Evolutionary conservation across 2,329 filamentous ascomycete genomes (phyloP).

Genomic region (Ascocoryne sarcoides): DNA sequence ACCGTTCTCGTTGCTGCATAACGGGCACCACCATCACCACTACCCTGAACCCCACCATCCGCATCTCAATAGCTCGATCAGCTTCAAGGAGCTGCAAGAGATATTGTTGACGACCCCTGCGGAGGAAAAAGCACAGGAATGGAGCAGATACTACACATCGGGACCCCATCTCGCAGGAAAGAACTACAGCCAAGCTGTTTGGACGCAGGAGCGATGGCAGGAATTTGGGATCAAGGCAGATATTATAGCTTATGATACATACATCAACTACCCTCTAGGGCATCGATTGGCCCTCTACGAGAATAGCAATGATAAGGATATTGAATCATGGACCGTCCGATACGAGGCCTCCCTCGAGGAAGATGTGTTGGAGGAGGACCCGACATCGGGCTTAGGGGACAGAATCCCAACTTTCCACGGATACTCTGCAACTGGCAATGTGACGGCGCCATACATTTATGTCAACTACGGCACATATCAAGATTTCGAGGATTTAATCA

Average conservation of each 20-base stretch:
- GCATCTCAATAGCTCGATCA: constrained; percentile 22
- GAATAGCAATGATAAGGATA: constrained; percentile 29
- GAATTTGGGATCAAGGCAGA: constrained; percentile 58
- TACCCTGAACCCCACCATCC: constrained; percentile 30
- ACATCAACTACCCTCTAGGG: constrained; percentile 67
- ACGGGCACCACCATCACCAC: constrained; percentile 22
- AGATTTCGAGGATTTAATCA: constrained; percentile 75
- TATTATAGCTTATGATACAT: constrained; percentile 65
- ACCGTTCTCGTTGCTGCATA: constrained; percentile 35
- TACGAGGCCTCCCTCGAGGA: constrained; percentile 78
- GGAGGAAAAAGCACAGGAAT: constrained; percentile 51
- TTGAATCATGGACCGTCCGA: constrained; percentile 51
- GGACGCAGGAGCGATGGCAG: constrained; percentile 67
- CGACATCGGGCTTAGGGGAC: constrained; percentile 62
- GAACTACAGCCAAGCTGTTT: constrained; percentile 62
- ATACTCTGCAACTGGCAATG: constrained; percentile 87
- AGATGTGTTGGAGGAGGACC: constrained; percentile 75
- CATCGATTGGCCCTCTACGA: constrained; percentile 60
- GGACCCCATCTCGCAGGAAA: constrained; percentile 69
- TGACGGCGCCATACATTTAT: constrained; percentile 78
- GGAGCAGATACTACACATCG: constrained; percentile 70
- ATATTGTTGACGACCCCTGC: constrained; percentile 52
- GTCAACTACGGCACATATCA: constrained; percentile 84
- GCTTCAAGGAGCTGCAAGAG: constrained; percentile 42
- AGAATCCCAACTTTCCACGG: constrained; percentile 88